Conservation (phyloP, 805 yeast genomes). For the Suhomyces pyralidae region DNA sequence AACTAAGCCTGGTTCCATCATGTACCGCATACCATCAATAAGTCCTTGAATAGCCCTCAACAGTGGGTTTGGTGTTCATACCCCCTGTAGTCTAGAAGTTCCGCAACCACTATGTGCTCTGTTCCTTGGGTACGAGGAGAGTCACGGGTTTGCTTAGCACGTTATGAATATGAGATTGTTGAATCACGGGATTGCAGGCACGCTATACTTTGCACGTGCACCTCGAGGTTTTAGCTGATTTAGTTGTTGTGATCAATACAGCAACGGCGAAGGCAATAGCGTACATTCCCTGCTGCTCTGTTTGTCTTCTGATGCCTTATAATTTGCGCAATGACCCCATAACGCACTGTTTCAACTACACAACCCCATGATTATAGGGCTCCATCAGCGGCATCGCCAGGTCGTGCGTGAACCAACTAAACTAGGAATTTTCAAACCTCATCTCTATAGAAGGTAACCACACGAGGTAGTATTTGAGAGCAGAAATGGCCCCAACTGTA, state of each 20-base stretch:
- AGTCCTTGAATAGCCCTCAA: not conserved
- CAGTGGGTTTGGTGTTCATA: not conserved
- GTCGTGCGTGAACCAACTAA: not conserved
- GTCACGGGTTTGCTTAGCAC: not conserved
- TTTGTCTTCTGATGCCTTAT: not conserved
- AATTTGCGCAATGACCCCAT: not conserved
- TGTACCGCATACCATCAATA: not conserved
- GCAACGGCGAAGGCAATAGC: not conserved
- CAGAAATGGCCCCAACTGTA: slow-evolving; percentile 3
- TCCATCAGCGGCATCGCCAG: not conserved
- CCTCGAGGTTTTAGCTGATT: not conserved
- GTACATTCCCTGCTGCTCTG: not conserved
- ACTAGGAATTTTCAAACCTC: not conserved
- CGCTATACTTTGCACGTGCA: not conserved
- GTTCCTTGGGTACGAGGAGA: not conserved
- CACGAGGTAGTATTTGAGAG: not conserved
- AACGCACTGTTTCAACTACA: not conserved
- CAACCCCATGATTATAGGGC: not conserved
- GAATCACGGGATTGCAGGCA: not conserved
- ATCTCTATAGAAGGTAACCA: not conserved
- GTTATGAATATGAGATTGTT: not conserved
- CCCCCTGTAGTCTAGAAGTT: not conserved
- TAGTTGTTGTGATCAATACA: not conserved
- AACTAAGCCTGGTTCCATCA: not conserved
- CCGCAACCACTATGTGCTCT: not conserved